Evolutionary conservation across 768 basidiomycete species (phyloP).

Genomic region (Lentinula guzmanii): DNA sequence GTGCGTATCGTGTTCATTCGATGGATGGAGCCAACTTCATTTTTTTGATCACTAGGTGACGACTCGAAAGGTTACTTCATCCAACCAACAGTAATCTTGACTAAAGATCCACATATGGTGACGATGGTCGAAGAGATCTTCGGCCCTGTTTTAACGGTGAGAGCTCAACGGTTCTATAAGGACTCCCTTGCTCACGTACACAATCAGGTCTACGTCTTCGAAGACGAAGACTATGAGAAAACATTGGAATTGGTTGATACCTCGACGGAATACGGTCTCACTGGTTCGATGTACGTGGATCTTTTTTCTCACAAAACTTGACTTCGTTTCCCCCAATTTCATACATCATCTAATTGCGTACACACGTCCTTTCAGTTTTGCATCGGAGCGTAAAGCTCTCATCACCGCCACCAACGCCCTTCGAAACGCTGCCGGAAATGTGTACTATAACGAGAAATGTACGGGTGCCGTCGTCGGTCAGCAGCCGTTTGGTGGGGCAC

Average conservation of each 20-base stretch:
- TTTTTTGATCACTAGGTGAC: slow-evolving; percentile 44
- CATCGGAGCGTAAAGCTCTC: slow-evolving; percentile 74
- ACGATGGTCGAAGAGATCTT: slow-evolving; percentile 97
- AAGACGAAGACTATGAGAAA: slow-evolving; percentile 81
- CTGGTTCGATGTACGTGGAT: slow-evolving; percentile 80
- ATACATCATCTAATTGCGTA: not conserved
- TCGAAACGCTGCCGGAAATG: slow-evolving; percentile 90
- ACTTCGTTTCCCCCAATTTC: no score
- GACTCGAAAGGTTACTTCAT: slow-evolving; percentile 91
- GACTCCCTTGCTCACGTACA: not conserved
- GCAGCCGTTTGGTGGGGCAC: slow-evolving; percentile 95
- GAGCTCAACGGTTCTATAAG: slow-evolving; percentile 6
- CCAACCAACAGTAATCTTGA: slow-evolving; percentile 90
- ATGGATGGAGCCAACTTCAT: no score
- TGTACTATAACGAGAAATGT: slow-evolving; percentile 98
- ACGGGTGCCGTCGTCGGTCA: slow-evolving; percentile 97
- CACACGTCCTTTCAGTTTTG: slow-evolving; percentile 50
- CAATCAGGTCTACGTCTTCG: slow-evolving; percentile 74
- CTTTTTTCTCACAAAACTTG: not conserved
- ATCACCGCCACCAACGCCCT: slow-evolving; percentile 75
- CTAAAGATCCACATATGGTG: slow-evolving; percentile 81
- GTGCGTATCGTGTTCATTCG: slow-evolving; percentile 25
- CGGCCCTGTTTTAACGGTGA: slow-evolving; percentile 88
- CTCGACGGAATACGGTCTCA: slow-evolving; percentile 85
- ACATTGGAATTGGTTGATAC: slow-evolving; percentile 83